Evolutionary conservation across 2,329 filamentous ascomycete genomes (phyloP).

Genomic region (Beauveria brongniartii): DNA sequence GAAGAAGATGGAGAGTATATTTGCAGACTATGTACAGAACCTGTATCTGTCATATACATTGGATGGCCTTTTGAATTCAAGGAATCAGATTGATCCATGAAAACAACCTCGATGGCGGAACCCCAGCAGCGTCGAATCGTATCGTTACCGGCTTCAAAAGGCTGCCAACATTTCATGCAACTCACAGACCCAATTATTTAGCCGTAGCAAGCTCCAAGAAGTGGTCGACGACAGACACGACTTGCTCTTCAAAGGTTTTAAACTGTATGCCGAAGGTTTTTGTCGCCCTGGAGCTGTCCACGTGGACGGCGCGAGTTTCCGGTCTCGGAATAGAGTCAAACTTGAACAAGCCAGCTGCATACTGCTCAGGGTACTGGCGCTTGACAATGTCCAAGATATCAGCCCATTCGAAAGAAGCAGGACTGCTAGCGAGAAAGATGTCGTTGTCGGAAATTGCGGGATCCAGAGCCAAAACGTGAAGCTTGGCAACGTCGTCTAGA

Average conservation of each 20-base stretch:
- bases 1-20: background rate
- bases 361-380: slow-evolving; percentile 18
- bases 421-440: slow-evolving; percentile 18
- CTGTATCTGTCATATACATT: background rate
- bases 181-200: background rate
- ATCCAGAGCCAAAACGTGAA: slow-evolving; percentile 29
- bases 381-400: slow-evolving; percentile 30
- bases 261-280: slow-evolving; percentile 26
- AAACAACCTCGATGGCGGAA: no score
- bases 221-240: slow-evolving; percentile 25
- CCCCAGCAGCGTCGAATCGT: no score
- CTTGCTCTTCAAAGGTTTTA: slow-evolving; percentile 25
- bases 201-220: slow-evolving; percentile 22
- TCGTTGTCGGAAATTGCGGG: slow-evolving; percentile 21
- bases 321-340: slow-evolving; percentile 9
- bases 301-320: background rate
- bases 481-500: slow-evolving; percentile 29
- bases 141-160: no score
- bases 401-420: slow-evolving; percentile 26
- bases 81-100: no score
- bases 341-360: slow-evolving; percentile 14
- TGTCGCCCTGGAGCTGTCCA: slow-evolving; percentile 23
- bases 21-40: background rate
- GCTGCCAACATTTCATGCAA: background rate
- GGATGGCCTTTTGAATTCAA: no score